These are phyloP conservation scores for Tricholoma hemisulphureum DNA, from an alignment of 768 basidiomycete species.

Conservation along the genomic window DNA sequence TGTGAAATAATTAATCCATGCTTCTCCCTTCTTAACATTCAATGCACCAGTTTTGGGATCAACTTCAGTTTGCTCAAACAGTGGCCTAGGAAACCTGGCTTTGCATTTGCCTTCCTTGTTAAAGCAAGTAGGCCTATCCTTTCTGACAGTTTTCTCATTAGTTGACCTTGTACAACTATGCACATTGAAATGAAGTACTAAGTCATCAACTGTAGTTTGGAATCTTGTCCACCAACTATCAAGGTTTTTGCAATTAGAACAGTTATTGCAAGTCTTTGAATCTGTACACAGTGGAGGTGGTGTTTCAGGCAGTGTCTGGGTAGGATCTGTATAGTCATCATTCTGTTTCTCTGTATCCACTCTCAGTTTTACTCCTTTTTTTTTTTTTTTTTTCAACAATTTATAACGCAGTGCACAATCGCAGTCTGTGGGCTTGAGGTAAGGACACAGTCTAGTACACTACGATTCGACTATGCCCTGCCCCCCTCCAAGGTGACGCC, in stretches of 20 bases:
- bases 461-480: too few species aligned
- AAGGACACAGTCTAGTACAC: too few species aligned
- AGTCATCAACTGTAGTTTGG: background rate
- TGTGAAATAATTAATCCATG: background rate
- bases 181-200: background rate
- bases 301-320: background rate
- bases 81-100: background rate
- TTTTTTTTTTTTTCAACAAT: too few species aligned
- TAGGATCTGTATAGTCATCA: background rate
- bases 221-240: background rate
- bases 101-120: constrained; percentile 7
- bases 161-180: background rate
- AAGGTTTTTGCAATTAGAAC: background rate
- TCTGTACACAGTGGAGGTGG: background rate
- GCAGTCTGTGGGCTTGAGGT: too few species aligned
- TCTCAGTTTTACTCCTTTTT: too few species aligned
- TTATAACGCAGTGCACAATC: too few species aligned
- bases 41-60: constrained; percentile 11
- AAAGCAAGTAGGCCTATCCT: constrained; percentile 16
- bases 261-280: background rate
- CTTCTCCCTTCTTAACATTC: background rate
- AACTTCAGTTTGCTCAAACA: background rate
- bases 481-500: too few species aligned
- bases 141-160: background rate
- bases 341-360: background rate